Base-by-base conservation (phyloP, 257 asterid genomes). In the Knoxia roxburghii region DNA sequence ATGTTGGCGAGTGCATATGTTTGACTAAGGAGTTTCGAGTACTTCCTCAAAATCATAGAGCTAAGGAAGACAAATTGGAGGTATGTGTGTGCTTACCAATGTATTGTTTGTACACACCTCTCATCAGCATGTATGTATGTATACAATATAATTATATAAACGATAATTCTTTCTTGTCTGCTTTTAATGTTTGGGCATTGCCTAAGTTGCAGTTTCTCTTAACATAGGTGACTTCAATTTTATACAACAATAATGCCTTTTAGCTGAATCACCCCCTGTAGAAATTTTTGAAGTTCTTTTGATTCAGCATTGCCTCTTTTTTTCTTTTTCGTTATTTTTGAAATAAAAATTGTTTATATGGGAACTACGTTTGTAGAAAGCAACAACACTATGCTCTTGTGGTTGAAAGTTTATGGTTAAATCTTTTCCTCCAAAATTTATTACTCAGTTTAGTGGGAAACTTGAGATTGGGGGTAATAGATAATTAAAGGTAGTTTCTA, bases 31-130 rank as follows among this genome's bases (percentile, higher is more conserved):
- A 89, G 72, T 89, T 86, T 61, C 96, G 96, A 21, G 64, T 82
- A 55, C 92, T 91, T 67, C 96, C 98, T 51, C 88, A 80, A 74
- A 83, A 84, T 72, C 98, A 91, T 73, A 70, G 87, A 73, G 95
- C 89, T 32, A 91, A 87, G 73, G 96, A 87, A 72, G 96, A 87
- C 80, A 91, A 87, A 77, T 71, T 89, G 80, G 96, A 87, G 98
- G 96, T 89, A 80, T 26, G 33, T 43, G 23, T n/a, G 62, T 8
- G 20, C 9, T 3, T 13, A 26, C n/a, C 46, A 41, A 41, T 41
- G 13, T 41, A 37, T 9, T 9, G 9, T 3, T 7, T 33, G 5
- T 15, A 52, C 15, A 23, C 58, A 51, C 27, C 6, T n/a, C n/a
- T n/a, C n/a, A 37, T 37, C 41, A 53, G 23, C 32, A 23, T 29